Evolutionary conservation across 805 yeast genomes (phyloP).

Genomic region (Kuraishia molischiana): DNA sequence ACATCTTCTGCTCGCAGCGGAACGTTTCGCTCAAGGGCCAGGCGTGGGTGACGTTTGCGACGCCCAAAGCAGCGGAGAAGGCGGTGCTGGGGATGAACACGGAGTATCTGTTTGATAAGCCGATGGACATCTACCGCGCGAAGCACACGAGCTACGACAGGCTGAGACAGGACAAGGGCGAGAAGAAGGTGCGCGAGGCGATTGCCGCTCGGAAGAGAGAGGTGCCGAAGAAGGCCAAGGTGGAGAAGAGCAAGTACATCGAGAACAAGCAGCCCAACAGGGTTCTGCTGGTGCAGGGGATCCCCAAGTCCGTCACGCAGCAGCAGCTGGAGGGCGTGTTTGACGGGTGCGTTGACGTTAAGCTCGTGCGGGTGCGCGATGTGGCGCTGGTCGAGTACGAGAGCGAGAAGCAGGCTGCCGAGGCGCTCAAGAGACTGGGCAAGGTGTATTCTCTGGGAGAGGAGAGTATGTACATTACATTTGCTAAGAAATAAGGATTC

Average conservation of each 20-base stretch:
- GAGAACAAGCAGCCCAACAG: conserved; percentile 49
- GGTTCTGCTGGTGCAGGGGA: conserved; percentile 53
- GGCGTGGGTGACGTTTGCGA: conserved; percentile 59
- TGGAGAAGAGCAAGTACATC: conserved; percentile 4
- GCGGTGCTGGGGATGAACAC: conserved; percentile 37
- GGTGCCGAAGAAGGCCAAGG: neutral
- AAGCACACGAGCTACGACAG: conserved; percentile 32
- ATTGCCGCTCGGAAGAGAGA: conserved; percentile 4
- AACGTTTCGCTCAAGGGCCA: conserved; percentile 70
- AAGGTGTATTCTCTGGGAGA: conserved; percentile 9
- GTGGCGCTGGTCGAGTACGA: conserved; percentile 80
- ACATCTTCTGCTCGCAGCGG: conserved; percentile 42
- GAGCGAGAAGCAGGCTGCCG: conserved; percentile 35
- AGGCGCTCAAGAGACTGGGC: conserved; percentile 15
- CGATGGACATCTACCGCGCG: conserved; percentile 35
- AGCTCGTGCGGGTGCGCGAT: conserved; percentile 55
- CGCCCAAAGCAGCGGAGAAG: conserved; percentile 27
- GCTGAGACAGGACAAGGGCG: conserved; percentile 6
- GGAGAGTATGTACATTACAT: conserved; percentile 15
- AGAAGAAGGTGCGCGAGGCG: conserved; percentile 7
- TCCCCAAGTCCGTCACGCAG: conserved; percentile 35
- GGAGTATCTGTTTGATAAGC: conserved; percentile 32
- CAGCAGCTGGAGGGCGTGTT: conserved; percentile 29
- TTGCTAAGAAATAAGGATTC: conserved; percentile 17
- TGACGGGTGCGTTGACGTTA: conserved; percentile 56